Base-by-base conservation (phyloP, 306 rosid species). In the Parietaria judaica region DNA sequence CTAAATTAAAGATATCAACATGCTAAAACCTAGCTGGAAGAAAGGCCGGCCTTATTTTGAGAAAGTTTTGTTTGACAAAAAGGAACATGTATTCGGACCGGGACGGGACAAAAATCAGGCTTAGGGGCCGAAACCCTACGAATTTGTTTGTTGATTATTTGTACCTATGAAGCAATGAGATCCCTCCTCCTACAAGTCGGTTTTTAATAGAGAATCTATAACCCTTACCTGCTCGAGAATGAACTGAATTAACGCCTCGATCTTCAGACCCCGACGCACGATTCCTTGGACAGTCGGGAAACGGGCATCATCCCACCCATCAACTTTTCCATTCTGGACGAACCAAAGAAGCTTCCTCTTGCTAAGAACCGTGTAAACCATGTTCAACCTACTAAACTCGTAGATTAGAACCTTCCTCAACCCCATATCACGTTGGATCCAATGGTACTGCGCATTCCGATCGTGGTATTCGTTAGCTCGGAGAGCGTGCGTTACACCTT, bases 341-440 rank as follows among this genome's bases (percentile, higher is more conserved):
- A 92, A 92, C 99, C 96, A 92, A 34, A 92, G 75, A 69, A 92
- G 90, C 78, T 92, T 92, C 36, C 95, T 83, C 79, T 92, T 92
- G 79, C 99, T 86, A 49, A 92, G 99, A 72, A 92, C 90, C 6
- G 99, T 92, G 72, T 92, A 92, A 57, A 84, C 96, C 99, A 92
- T 70, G 57, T 92, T 92, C 79, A 92, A 63, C 65, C 95, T 79
- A 63, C 99, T 92, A 59, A 88, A 92, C 70, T 92, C 99, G 70
- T 92, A 92, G 16, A 92, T 70, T n/a, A 70, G 67, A 61, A 92
- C 96, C 74, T 71, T 92, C 65, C 70, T 81, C 59, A 88, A 17
- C 48, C 83, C 96, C 96, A 88, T 84, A 69, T 92, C 99, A 39
- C 66, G 84, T 76, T 79, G 99, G 72, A 92, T 88, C 45, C 94